Evolutionary conservation across 2,329 filamentous ascomycete species (phyloP), one percentile per base, ranked within the genome.

Genomic region (Aspergillus clavatus): DNA sequence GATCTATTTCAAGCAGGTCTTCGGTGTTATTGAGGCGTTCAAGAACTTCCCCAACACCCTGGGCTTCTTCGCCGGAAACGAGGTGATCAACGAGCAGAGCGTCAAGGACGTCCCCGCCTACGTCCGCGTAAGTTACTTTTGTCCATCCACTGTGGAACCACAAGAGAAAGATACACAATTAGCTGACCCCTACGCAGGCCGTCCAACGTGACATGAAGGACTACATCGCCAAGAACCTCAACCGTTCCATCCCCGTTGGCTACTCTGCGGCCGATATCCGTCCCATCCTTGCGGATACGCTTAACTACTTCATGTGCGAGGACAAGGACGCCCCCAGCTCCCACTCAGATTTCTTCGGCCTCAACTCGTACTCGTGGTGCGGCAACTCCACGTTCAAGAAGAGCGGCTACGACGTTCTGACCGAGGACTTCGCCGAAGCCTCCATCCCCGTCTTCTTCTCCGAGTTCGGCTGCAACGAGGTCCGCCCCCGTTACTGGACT

Each of bases 351-450:
- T 82, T 84, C 68, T 83, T 84, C 55, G 81, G 81, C 31, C 69
- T 84, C 45, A 84, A 84, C 71, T 81, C 78, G 7, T 84, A 84
- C 70, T 81, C 78, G n/a, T 84, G 81, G 81, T 84, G 81, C 56
- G 81, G 81, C 45, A 67, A 76, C 36, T 75, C 79, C 7, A 76
- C 70, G 45, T 82, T 75, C 67, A 63, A 71, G 33, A 72, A 67
- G 27, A 72, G 73, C 12, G 75, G 78, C 33, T 84, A 82, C 59
- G 66, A 81, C 48, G 68, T 71, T 11, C 63, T 84, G n/a, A 75
- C 79, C 21, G 65, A 71, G n/a, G 74, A 78, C 62, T 84, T 84
- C 67, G 57, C 70, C 52, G 73, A 78, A 54, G 75, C 75, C 42
- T 74, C 77, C 22, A 69, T 83, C 38, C 81, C 81, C 5, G 75